Conservation (phyloP, 352 stramenopile species). For the Peronosclerospora sorghi region DNA sequence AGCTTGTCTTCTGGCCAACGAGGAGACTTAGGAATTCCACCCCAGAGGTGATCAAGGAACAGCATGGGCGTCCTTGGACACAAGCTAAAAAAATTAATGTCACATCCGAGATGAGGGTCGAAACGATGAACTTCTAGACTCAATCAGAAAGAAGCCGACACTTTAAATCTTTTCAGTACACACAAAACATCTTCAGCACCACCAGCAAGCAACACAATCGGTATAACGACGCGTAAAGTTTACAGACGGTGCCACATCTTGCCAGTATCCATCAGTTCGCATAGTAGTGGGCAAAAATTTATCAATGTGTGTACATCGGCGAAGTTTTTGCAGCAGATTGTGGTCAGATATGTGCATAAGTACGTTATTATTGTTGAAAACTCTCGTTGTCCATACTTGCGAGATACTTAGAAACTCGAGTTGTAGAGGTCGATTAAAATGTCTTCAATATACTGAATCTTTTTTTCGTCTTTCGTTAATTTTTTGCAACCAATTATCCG, state of each 20-base stretch:
- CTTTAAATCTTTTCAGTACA: slow-evolving; percentile 9
- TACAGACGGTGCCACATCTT: slow-evolving; percentile 37
- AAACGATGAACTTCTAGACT: slow-evolving; percentile 19
- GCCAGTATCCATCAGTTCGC: slow-evolving; percentile 33
- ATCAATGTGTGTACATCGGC: slow-evolving; percentile 31
- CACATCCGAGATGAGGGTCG: slow-evolving; percentile 10
- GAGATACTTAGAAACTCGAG: no score
- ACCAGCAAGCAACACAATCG: not conserved
- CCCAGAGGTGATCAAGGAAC: slow-evolving; percentile 57
- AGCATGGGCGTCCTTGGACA: slow-evolving; percentile 37
- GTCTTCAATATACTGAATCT: no score
- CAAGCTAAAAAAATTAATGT: slow-evolving; percentile 44
- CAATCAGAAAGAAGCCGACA: slow-evolving; percentile 26
- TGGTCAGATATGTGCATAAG: slow-evolving; percentile 18
- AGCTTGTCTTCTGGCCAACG: slow-evolving; percentile 28
- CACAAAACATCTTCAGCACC: not conserved
- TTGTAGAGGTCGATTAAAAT: no score
- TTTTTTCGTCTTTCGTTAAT: no score
- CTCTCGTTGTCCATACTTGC: no score
- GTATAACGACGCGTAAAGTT: slow-evolving; percentile 10
- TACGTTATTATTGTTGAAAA: slow-evolving; percentile 13
- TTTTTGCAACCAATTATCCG: no score
- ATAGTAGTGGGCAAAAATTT: slow-evolving; percentile 26
- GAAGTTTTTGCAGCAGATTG: slow-evolving; percentile 25
- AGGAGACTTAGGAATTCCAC: slow-evolving; percentile 5